Percentiles rank a stretch among this genome's conserved stretches.
Evolutionary conservation across 768 basidiomycete genomes (phyloP).

Genomic region (Leucosporidium yakuticum): DNA sequence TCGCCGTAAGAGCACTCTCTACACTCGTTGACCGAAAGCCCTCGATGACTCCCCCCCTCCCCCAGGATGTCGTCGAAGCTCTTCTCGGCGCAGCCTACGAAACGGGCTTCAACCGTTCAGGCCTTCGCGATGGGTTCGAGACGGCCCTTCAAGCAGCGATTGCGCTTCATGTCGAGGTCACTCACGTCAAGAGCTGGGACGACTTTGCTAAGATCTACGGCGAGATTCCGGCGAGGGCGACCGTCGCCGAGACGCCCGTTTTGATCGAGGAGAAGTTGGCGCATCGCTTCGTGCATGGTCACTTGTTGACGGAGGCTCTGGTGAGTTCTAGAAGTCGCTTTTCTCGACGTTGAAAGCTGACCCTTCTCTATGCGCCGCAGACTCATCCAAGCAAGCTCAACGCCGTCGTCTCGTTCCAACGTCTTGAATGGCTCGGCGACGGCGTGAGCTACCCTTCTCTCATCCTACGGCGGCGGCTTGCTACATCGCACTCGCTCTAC

Average conservation of each 20-base stretch:
- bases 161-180: slow-evolving; percentile 9
- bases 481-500: no score
- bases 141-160: neutral
- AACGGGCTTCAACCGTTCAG: slow-evolving; percentile 5
- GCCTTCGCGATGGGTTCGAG: neutral
- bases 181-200: neutral
- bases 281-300: slow-evolving; percentile 21
- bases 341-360: neutral
- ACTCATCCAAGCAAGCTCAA: slow-evolving; percentile 15
- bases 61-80: neutral
- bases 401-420: slow-evolving; percentile 1
- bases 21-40: neutral
- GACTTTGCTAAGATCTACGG: slow-evolving; percentile 7
- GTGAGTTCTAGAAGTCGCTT: neutral
- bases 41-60: neutral
- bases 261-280: slow-evolving; percentile 19
- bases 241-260: neutral
- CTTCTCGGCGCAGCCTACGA: slow-evolving; percentile 8
- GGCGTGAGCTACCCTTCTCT: no score
- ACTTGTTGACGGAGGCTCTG: slow-evolving; percentile 20
- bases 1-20: neutral
- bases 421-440: slow-evolving; percentile 11
- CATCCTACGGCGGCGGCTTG: no score
- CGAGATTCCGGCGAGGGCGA: neutral
- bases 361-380: neutral